Conservation (phyloP, 2,329 filamentous ascomycete species). For the Aspergillus felis region DNA sequence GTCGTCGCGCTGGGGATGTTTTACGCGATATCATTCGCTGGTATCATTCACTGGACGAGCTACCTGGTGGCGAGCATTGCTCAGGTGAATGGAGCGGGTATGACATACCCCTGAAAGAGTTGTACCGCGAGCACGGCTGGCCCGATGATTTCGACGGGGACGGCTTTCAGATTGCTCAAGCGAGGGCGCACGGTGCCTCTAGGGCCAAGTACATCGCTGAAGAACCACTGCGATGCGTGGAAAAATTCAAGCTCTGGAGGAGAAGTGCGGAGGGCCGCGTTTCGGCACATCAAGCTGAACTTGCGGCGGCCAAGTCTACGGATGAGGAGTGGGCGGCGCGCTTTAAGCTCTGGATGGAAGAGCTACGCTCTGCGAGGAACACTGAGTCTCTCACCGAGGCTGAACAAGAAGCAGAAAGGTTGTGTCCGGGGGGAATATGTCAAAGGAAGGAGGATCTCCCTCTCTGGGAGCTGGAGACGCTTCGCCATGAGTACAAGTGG, state of each 20-base stretch:
- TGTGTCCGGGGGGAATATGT: background rate
- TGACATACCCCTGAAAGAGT: background rate
- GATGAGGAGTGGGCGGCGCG: conserved; percentile 1
- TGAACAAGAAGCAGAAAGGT: background rate
- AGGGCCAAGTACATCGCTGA: too few relatives aligned
- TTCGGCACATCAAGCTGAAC: background rate
- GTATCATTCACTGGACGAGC: conserved; percentile 11
- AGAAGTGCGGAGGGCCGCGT: too few relatives aligned
- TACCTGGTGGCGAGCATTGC: conserved; percentile 6
- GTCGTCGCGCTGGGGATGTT: conserved; percentile 12
- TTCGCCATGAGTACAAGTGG: background rate
- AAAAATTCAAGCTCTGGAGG: too few relatives aligned
- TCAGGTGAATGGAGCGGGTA: background rate
- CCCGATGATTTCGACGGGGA: conserved; percentile 16
- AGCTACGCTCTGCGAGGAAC: background rate
- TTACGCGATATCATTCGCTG: conserved; percentile 14
- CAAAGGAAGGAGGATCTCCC: background rate
- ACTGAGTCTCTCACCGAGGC: background rate
- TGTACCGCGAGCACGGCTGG: conserved; percentile 15
- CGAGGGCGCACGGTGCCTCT: background rate
- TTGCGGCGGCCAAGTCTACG: background rate
- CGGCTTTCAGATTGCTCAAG: conserved; percentile 9
- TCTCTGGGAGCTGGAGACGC: background rate
- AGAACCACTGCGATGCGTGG: too few relatives aligned
- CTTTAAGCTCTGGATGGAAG: background rate